Percentiles rank a stretch among this genome's conserved stretches.
These are phyloP conservation scores for Phytophthora kernoviae DNA, from an alignment of 352 stramenopile species.

Conservation along the genomic window DNA sequence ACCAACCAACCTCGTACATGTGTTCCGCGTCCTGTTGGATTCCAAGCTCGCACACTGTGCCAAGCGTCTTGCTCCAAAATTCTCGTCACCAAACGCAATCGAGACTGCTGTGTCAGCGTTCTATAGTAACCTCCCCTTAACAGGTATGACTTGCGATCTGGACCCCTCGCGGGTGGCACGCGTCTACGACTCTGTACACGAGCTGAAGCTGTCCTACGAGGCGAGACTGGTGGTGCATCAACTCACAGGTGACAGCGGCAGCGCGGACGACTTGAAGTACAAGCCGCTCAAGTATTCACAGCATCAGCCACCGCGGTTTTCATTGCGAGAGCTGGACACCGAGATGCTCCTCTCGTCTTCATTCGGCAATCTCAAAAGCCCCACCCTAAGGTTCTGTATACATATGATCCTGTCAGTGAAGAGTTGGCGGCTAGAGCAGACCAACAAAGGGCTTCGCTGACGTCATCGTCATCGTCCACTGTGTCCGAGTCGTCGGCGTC, in stretches of 20 bases:
- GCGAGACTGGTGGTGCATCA: conserved; percentile 63
- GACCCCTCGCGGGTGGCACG: conserved; percentile 64
- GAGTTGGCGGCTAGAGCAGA: conserved; percentile 32
- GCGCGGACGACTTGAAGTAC: conserved; percentile 60
- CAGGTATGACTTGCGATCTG: conserved; percentile 75
- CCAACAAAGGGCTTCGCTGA: conserved; percentile 20
- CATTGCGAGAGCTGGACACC: conserved; percentile 41
- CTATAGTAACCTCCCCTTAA: conserved; percentile 66
- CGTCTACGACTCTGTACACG: conserved; percentile 61
- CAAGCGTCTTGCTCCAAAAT: conserved; percentile 41
- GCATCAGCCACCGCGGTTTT: conserved; percentile 51
- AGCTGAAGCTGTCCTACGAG: conserved; percentile 83
- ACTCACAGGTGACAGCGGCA: conserved; percentile 37
- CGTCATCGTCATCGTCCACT: conserved; percentile 13
- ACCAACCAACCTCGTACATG: conserved; percentile 43
- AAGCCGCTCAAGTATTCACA: conserved; percentile 78
- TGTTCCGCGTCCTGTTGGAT: conserved; percentile 45
- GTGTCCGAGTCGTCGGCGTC: conserved; percentile 2
- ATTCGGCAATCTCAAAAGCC: conserved; percentile 28
- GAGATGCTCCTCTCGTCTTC: conserved; percentile 32
- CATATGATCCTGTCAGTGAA: conserved; percentile 32
- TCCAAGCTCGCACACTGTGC: conserved; percentile 41
- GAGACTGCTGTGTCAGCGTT: conserved; percentile 59
- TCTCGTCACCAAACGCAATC: conserved; percentile 44
- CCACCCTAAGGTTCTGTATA: conserved; percentile 32